Percentiles rank a stretch among this genome's conserved stretches.
phyloP scores from a whole-genome alignment of 139 green algal genomes.

The Ulvella scutata region DNA sequence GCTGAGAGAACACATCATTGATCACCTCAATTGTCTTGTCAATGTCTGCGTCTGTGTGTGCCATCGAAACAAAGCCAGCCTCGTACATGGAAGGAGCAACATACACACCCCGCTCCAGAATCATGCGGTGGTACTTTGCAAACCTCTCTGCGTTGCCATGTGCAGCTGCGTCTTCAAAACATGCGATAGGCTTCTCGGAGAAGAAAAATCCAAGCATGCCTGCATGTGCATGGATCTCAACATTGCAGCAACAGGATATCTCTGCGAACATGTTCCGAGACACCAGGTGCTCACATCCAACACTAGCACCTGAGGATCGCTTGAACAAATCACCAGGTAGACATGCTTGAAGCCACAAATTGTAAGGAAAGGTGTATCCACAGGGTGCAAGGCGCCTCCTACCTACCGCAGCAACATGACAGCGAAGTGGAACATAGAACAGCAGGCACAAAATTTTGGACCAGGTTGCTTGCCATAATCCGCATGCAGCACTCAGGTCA shows the following conservation, averaged over 20 bases:
- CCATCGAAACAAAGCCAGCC: conserved; percentile 90
- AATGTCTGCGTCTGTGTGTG: conserved; percentile 91
- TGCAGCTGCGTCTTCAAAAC: conserved; percentile 76
- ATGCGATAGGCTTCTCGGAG: conserved; percentile 71
- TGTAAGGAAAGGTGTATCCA: too few relatives aligned
- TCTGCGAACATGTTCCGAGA: too few relatives aligned
- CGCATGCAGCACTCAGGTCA: background rate
- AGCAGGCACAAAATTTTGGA: too few relatives aligned
- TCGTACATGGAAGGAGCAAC: conserved; percentile 84
- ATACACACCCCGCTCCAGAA: conserved; percentile 97
- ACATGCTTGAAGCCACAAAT: too few relatives aligned
- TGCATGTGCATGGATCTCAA: conserved; percentile 10
- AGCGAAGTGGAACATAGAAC: too few relatives aligned
- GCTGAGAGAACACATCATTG: conserved; percentile 29
- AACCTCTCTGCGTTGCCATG: conserved; percentile 88
- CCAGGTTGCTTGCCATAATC: too few relatives aligned
- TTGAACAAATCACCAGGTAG: too few relatives aligned
- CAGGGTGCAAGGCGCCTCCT: too few relatives aligned
- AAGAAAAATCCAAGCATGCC: conserved; percentile 99
- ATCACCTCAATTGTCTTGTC: conserved; percentile 84
- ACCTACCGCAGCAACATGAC: too few relatives aligned
- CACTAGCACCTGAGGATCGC: too few relatives aligned
- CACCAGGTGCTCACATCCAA: too few relatives aligned
- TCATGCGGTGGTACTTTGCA: conserved; percentile 84
- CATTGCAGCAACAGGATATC: too few relatives aligned